Percentiles rank a stretch among this genome's conserved stretches.
Conservation (phyloP, 306 rosid genomes). For the Prunus mume region DNA sequence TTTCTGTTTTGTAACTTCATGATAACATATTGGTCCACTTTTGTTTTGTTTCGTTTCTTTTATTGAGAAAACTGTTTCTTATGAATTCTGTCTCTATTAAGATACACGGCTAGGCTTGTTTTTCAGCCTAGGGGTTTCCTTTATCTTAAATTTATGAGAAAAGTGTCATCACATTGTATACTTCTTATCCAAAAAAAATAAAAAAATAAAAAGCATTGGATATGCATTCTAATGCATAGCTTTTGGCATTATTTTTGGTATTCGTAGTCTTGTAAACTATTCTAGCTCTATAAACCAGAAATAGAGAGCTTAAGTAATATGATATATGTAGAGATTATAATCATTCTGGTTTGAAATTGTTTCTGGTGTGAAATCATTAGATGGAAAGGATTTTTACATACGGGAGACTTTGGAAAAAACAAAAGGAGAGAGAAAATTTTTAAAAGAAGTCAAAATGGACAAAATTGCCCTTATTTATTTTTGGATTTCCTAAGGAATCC, state of each 20-base stretch:
- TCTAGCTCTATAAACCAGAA: not conserved
- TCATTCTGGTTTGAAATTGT: not conserved
- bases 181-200: too few relatives aligned
- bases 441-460: too few relatives aligned
- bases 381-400: not conserved
- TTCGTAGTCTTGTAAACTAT: not conserved
- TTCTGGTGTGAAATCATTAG: not conserved
- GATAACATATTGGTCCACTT: too few relatives aligned
- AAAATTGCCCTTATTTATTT: too few relatives aligned
- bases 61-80: not conserved
- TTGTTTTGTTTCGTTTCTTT: too few relatives aligned
- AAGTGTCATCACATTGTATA: not conserved
- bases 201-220: not conserved
- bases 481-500: too few relatives aligned
- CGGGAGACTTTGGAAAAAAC: too few relatives aligned
- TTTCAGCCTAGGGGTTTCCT: not conserved
- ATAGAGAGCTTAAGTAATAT: not conserved
- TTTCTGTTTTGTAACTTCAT: too few relatives aligned
- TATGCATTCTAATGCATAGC: not conserved
- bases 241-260: not conserved
- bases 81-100: not conserved
- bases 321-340: not conserved
- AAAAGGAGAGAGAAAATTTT: too few relatives aligned
- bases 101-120: not conserved
- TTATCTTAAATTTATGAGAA: not conserved